Evolutionary conservation across 805 yeast genomes (phyloP), one percentile per base, ranked within the genome.

Genomic region (Candida loeiensis): DNA sequence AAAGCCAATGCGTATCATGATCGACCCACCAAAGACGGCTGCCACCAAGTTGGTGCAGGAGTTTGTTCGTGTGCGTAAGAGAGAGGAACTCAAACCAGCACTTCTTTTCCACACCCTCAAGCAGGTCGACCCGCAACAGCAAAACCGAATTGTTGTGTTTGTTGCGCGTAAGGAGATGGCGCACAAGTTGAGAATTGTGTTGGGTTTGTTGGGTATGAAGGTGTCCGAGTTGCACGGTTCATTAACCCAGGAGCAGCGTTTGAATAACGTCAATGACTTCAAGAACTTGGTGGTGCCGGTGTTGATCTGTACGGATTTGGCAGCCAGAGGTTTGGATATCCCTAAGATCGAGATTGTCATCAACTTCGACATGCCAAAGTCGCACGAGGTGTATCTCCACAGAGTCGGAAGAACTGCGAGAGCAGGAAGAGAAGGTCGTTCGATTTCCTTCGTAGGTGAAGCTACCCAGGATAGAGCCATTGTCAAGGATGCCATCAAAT

Each of bases 351-450:
- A 90, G 61, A 80, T 84, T 44, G 99, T 93, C 34, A 77, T 93
- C 56, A 93, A 93, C 65, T 93, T 74, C 62, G 99, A 93, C 58
- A 87, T 93, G 95, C 99, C 99, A 37, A 86, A 87, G 61, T 73
- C 85, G 21, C 82, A 85, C 55, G 99, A 93, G 49, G 77, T 91
- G 27, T 93, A 93, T 62, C 71, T 93, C 54, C 99, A 93, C 67
- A 85, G 99, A 73, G 96, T 93, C 45, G 99, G 99, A 66, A 86
- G 99, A 76, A 93, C 98, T 40, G 99, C 99, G 7, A 87, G 99
- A 78, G 99, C 97, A 37, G 98, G 98, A 15, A 79, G 98, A 65
- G 87, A 85, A 39, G 99, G 99, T 75, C 77, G 77, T 41, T 85
- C 97, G 33, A 83, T 93, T 29, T 82, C 97, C 2, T 80, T 93